Conservation (phyloP, 768 basidiomycete species). For the Lactarius tabidus region DNA sequence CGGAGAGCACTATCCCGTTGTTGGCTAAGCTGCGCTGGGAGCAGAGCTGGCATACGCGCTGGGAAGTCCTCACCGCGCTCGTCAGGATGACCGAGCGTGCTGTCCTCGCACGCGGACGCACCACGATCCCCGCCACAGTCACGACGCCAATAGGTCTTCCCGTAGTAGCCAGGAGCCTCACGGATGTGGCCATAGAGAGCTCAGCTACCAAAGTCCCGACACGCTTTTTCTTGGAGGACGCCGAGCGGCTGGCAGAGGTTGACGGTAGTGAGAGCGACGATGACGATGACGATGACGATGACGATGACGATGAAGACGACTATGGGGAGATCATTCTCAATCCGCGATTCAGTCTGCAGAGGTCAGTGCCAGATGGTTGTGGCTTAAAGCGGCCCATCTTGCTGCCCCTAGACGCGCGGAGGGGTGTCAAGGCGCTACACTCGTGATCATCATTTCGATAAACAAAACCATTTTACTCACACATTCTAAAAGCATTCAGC, state of each 20-base stretch:
- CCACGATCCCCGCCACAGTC: slow-evolving; percentile 9
- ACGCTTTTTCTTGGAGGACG: slow-evolving; percentile 17
- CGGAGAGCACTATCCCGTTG: not conserved
- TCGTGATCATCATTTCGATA: not conserved
- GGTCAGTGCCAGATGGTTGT: slow-evolving; percentile 1
- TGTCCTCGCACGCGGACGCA: not conserved
- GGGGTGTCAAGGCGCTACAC: slow-evolving; percentile 2
- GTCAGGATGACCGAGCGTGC: slow-evolving; percentile 21
- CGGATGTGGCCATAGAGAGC: slow-evolving; percentile 4
- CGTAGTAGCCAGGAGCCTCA: slow-evolving; percentile 16
- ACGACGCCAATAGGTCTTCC: slow-evolving; percentile 21
- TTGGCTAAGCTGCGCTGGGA: slow-evolving; percentile 19
- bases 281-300: slow-evolving; percentile 23
- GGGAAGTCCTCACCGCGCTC: slow-evolving; percentile 26
- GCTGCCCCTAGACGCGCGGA: slow-evolving; percentile 2
- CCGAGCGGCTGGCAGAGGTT: not conserved
- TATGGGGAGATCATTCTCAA: slow-evolving; percentile 25
- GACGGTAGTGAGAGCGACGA: slow-evolving; percentile 16
- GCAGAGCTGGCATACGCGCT: slow-evolving; percentile 25
- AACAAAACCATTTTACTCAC: not conserved
- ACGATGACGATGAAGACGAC: slow-evolving; percentile 27
- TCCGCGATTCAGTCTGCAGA: slow-evolving; percentile 17
- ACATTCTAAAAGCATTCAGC: slow-evolving; percentile 12
- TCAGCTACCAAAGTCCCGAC: not conserved
- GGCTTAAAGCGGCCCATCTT: not conserved